Evolutionary conservation across 257 asterid species (phyloP).

Genomic region (Gentiana dahurica): DNA sequence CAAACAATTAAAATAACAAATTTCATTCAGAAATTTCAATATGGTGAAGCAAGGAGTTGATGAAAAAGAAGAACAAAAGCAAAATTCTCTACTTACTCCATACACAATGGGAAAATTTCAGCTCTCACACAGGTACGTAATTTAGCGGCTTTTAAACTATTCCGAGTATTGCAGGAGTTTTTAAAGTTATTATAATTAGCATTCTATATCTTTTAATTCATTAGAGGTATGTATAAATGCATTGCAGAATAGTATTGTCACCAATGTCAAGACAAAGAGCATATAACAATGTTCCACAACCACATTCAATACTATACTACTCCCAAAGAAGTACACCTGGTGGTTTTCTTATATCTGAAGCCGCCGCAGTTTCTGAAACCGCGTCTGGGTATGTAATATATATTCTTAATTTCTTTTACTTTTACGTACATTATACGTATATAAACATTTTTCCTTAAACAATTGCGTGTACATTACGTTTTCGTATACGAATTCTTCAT

Average conservation of each 20-base stretch:
- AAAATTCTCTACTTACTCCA: constrained; percentile 38
- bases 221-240: no score
- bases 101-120: constrained; percentile 32
- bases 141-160: no score
- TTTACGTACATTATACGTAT: background rate
- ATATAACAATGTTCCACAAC: constrained; percentile 9
- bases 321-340: constrained; percentile 12
- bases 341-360: constrained; percentile 26
- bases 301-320: constrained; percentile 14
- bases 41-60: constrained; percentile 21
- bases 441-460: no score
- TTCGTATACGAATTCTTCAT: background rate
- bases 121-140: constrained; percentile 11
- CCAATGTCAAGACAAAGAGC: no score
- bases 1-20: no score
- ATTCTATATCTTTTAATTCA: no score
- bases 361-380: constrained; percentile 40
- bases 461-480: background rate
- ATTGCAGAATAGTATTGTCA: no score
- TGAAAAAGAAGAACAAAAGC: constrained; percentile 8
- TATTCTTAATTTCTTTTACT: background rate
- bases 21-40: background rate
- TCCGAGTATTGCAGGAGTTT: no score
- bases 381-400: constrained; percentile 14
- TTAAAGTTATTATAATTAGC: no score